phyloP scores from a whole-genome alignment of 176 grass and related monocot species.

The Triticum monococcum region DNA sequence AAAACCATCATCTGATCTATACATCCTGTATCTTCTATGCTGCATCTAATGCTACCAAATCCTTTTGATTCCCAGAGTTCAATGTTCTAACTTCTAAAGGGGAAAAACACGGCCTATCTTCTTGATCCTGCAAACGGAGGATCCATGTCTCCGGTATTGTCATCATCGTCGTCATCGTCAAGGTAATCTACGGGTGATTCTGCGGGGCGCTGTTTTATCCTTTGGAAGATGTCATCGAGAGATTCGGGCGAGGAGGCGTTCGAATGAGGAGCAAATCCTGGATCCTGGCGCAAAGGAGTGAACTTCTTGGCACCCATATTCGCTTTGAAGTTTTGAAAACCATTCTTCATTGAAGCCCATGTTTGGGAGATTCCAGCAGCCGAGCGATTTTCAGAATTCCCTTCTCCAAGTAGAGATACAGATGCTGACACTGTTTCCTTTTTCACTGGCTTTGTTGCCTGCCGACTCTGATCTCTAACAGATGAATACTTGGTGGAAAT shows the following conservation, averaged over 20 bases:
- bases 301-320: conserved; percentile 85
- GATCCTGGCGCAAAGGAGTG: conserved; percentile 70
- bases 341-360: conserved; percentile 86
- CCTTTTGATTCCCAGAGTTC: conserved; percentile 22
- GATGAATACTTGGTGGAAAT: conserved; percentile 77
- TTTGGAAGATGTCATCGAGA: conserved; percentile 98
- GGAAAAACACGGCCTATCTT: conserved; percentile 42
- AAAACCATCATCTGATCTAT: conserved; percentile 53
- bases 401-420: conserved; percentile 72
- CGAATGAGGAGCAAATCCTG: conserved; percentile 41
- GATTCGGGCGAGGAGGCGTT: conserved; percentile 53
- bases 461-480: conserved; percentile 69
- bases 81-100: conserved; percentile 41
- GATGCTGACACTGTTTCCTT: conserved; percentile 68
- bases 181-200: conserved; percentile 56
- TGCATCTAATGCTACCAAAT: conserved; percentile 43
- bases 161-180: conserved; percentile 52
- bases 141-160: conserved; percentile 45
- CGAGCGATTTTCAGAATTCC: conserved; percentile 40
- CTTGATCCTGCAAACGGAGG: conserved; percentile 32
- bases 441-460: conserved; percentile 33
- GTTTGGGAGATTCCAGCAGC: conserved; percentile 65
- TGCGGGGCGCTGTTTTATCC: conserved; percentile 64
- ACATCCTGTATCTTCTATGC: conserved; percentile 53
- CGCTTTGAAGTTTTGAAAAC: conserved; percentile 90